Base-by-base conservation (phyloP, 306 rosid species). In the Styphnolobium japonicum region DNA sequence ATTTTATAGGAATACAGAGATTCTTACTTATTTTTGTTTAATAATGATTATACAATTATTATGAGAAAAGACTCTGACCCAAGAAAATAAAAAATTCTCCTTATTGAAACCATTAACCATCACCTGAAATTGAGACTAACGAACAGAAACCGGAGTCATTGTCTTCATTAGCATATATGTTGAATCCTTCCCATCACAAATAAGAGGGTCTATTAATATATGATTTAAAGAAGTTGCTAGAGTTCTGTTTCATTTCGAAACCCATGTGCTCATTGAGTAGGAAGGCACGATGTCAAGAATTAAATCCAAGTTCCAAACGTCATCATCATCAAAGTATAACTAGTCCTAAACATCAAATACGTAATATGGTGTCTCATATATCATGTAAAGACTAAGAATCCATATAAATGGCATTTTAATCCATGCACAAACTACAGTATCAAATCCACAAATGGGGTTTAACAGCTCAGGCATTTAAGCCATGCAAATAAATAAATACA, bases 241-340 rank as follows among this genome's bases (percentile, higher is more conserved):
- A 65, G 6, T 7, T 67, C 61, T 8, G 39, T 43, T 43, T 12
- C 14, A 22, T 15, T 43, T 19, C 9, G 56, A 33, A n/a, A 3
- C 1, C 45, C 11, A 21, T 4, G 3, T 31, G 29, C 18, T n/a
- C 14, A n/a, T 2, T 2, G 23, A 72, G 61, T 45, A 36, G 81
- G 70, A 79, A 62, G 56, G 67, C 80, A 74, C 40, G 10, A 69
- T 52, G 33, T n/a, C 65, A 7, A 5, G 60, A 60, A 2, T 14
- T n/a, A n/a, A n/a, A n/a, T 10, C 1, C 49, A 33, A 12, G 55
- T 48, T 8, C 14, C 2, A n/a, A n/a, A n/a, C n/a, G n/a, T n/a
- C 34, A 7, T 31, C 62, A 2, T 18, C 75, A 37, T 25, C 53
- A 2, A 10, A 14, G 33, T 6, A 11, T 11, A 37, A 14, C 73